Base-by-base conservation (phyloP, 768 basidiomycete species). In the Tulasnella calospora region DNA sequence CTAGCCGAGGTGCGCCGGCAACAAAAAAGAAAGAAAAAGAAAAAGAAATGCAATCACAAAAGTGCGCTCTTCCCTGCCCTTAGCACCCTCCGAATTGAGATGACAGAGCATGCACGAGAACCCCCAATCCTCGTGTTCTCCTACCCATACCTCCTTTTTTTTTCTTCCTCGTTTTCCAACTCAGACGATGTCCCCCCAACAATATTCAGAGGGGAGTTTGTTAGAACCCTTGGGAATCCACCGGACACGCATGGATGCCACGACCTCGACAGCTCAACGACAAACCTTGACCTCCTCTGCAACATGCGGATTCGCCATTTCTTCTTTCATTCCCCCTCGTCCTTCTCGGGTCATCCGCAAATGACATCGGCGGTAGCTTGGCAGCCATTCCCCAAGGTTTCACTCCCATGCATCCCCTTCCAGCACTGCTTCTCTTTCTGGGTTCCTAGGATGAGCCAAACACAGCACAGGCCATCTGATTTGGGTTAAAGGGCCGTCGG, bases 21-120 rank as follows among this genome's bases (percentile, higher is more conserved):
- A 61, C 12, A 61, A 55, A n/a, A n/a, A n/a, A n/a, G 57, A 61
- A 61, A 61, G 57, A 61, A 61, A 61, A 61, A 61, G 46, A 47
- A 61, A 61, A 30, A 30, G 57, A 61, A 61, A 61, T 61, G 57
- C 57, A 61, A 61, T 61, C 57, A 61, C n/a, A n/a, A 23, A 7
- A 8, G 1, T 13, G 12, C 57, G 57, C 30, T 27, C 57, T 61
- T 57, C n/a, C 55, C 27, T 30, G 55, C 21, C 38, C 55, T 57
- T 61, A n/a, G 12, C n/a, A 61, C 23, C 30, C 57, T 30, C 30
- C 57, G 57, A 61, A 30, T 30, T 61, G 57, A 61, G 57, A 61
- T 61, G 57, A 30, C 12, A 61, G 23, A 61, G 30, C 57, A 13
- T 61, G 23, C 57, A 61, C 57, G 57, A 61, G 30, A 47, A 47